Evolutionary conservation across 371 early-diverging fungal species (phyloP).

Genomic region (Antonospora locustae): DNA sequence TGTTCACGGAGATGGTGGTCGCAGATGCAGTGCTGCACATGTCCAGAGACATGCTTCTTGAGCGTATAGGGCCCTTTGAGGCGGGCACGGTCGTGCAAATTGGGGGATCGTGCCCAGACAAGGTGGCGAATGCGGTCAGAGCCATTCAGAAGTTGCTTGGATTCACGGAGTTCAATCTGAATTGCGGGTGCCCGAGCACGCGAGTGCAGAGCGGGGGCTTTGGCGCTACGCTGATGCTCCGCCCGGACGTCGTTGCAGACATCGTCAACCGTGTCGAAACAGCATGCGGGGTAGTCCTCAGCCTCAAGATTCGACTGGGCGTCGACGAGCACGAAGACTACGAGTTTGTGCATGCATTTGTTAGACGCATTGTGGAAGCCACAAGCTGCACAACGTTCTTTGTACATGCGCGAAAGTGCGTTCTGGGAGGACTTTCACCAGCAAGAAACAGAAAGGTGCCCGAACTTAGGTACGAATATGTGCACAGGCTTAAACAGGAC

Average conservation of each 20-base stretch:
- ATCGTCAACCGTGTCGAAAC: constrained; percentile 52
- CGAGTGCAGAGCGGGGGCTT: constrained; percentile 54
- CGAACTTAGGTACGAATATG: constrained; percentile 63
- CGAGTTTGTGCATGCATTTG: constrained; percentile 49
- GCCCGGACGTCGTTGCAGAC: constrained; percentile 27
- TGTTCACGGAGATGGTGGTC: constrained; percentile 56
- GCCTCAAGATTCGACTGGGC: constrained; percentile 53
- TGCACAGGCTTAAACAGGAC: constrained; percentile 58
- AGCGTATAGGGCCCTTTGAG: constrained; percentile 45
- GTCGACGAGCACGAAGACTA: constrained; percentile 54
- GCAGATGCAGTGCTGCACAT: constrained; percentile 45
- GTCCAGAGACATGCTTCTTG: constrained; percentile 24
- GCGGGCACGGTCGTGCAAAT: constrained; percentile 52
- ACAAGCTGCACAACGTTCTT: constrained; percentile 57
- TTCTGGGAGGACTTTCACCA: constrained; percentile 66
- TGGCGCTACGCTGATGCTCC: constrained; percentile 55
- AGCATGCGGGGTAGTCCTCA: constrained; percentile 41
- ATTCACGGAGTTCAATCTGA: constrained; percentile 51
- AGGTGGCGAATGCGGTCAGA: constrained; percentile 42
- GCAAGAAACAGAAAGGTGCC: constrained; percentile 68
- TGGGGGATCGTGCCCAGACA: constrained; percentile 50
- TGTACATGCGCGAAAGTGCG: constrained; percentile 71
- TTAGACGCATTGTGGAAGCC: constrained; percentile 53
- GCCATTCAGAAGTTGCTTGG: constrained; percentile 21
- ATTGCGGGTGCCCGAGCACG: constrained; percentile 55